Conservation (phyloP, 1,284 basidiomycete species). For the Malassezia sympodialis region DNA sequence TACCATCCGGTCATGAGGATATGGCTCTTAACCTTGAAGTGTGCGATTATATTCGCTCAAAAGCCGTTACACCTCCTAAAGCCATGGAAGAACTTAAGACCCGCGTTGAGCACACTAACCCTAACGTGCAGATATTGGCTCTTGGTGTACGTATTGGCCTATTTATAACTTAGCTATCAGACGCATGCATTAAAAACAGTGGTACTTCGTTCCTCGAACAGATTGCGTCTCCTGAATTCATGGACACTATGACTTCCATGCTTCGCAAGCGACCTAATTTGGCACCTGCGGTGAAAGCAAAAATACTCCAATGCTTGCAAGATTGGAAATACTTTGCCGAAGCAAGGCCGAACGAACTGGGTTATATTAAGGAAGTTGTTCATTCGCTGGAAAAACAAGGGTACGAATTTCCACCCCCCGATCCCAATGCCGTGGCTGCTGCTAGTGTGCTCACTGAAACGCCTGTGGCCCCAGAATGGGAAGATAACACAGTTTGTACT, state of each 20-base stretch:
- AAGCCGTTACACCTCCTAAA: constrained; percentile 71
- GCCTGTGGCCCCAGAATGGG: constrained; percentile 73
- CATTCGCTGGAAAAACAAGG: constrained; percentile 51
- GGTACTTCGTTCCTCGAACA: constrained; percentile 72
- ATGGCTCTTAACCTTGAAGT: constrained; percentile 90
- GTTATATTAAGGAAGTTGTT: constrained; percentile 44
- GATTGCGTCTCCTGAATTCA: constrained; percentile 66
- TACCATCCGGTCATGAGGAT: constrained; percentile 65
- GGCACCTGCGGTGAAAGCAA: constrained; percentile 73
- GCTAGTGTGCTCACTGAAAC: constrained; percentile 42
- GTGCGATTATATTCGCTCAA: constrained; percentile 85
- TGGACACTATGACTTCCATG: constrained; percentile 78
- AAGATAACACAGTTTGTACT: constrained; percentile 86
- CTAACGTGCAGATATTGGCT: constrained; percentile 81
- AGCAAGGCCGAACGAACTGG: constrained; percentile 56
- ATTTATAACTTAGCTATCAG: constrained; percentile 55
- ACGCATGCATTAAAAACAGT: constrained; percentile 93
- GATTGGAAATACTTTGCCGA: constrained; percentile 87
- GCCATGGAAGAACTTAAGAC: constrained; percentile 81
- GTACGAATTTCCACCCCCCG: constrained; percentile 71
- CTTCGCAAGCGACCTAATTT: constrained; percentile 57
- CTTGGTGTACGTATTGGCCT: constrained; percentile 56
- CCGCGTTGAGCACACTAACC: constrained; percentile 83
- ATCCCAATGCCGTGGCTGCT: constrained; percentile 55
- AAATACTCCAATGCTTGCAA: constrained; percentile 70